Conservation (phyloP, 495 filamentous ascomycete species). For the Penicillium paradoxum region DNA sequence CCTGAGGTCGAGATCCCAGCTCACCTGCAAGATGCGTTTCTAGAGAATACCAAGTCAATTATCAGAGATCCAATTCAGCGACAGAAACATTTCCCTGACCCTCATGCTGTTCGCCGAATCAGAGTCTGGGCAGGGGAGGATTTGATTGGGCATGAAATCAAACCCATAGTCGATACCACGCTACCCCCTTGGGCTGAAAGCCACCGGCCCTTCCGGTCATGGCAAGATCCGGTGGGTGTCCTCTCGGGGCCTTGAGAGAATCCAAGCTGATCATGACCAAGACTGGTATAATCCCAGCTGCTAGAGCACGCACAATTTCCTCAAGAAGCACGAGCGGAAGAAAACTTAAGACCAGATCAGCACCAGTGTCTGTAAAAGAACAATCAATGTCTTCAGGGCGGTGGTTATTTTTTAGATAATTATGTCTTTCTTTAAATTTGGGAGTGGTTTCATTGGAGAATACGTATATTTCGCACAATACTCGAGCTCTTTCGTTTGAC, state of each 20-base stretch:
- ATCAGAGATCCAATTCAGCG: not conserved
- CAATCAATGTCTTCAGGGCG: not conserved
- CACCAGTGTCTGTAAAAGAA: not conserved
- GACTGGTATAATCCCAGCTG: not conserved
- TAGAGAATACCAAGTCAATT: not conserved
- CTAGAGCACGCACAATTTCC: not conserved
- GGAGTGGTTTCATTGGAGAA: not conserved
- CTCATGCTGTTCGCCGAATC: not conserved
- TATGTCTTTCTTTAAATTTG: not conserved
- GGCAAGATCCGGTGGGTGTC: not conserved
- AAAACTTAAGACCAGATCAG: not conserved
- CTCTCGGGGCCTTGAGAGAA: not conserved
- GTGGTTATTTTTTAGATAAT: not conserved
- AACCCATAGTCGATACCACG: not conserved
- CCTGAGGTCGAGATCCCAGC: not conserved
- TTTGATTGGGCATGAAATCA: not conserved
- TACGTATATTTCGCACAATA: not conserved
- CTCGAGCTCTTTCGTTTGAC: not conserved
- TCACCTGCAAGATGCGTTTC: not conserved
- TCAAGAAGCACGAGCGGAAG: not conserved
- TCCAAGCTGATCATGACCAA: not conserved
- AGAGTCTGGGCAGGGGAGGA: constrained; percentile 6
- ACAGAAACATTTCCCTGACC: not conserved
- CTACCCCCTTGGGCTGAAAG: not conserved
- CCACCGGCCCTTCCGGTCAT: not conserved